Percentiles rank a stretch among this genome's conserved stretches.
Conservation (phyloP, 208 protist species). For the Lotmaria passim region DNA sequence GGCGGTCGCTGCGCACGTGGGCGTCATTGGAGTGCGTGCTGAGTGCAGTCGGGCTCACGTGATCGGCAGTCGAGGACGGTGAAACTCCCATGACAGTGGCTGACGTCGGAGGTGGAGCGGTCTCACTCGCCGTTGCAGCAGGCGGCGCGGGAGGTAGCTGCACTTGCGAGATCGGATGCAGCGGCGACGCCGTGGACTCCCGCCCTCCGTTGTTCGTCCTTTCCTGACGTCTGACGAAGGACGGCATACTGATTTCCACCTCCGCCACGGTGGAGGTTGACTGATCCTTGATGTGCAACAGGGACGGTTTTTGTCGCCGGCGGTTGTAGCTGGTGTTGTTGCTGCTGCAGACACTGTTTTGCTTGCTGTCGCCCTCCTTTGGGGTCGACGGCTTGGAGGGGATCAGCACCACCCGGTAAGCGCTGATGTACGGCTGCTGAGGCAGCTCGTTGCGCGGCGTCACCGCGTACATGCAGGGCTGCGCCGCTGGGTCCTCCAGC, state of each 20-base stretch:
- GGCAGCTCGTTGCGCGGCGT: conserved; percentile 8
- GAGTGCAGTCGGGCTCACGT: not conserved
- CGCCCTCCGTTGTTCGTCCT: not conserved
- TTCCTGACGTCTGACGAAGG: conserved; percentile 4
- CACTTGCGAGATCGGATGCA: not conserved
- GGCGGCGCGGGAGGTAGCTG: not conserved
- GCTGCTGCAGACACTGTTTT: not conserved
- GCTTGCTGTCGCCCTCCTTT: not conserved
- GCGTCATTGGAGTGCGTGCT: conserved; percentile 6
- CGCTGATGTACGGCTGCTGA: conserved; percentile 12
- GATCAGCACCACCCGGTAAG: conserved; percentile 13
- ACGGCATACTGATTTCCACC: conserved; percentile 10
- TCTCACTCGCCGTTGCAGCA: not conserved
- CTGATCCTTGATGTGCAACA: not conserved
- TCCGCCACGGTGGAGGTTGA: not conserved
- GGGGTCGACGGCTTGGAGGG: not conserved
- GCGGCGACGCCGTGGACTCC: not conserved
- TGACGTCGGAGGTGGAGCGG: not conserved
- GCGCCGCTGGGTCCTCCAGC: conserved; percentile 22
- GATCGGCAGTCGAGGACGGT: not conserved
- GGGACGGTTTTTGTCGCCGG: not conserved
- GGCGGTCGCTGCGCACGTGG: conserved; percentile 3
- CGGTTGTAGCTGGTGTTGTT: not conserved
- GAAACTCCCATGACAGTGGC: too few species aligned
- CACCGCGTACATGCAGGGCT: conserved; percentile 29